Evolutionary conservation across 2,329 filamentous ascomycete species (phyloP), one percentile per base, ranked within the genome.

Genomic region (Sporothrix phasma): DNA sequence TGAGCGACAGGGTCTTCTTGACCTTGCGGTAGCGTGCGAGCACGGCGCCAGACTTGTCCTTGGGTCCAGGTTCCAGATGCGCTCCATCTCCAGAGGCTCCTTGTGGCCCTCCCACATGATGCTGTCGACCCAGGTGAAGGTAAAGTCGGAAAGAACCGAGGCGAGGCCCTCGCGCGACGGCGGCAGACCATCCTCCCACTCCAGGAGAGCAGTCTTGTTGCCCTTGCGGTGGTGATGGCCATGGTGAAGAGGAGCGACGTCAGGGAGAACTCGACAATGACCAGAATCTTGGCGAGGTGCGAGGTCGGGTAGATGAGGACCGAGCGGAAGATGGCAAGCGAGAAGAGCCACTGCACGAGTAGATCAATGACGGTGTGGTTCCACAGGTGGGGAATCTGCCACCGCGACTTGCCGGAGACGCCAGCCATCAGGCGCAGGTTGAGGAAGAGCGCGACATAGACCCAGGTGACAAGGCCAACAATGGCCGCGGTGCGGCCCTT

Each of bases 41-140:
- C 53, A 97, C 86, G 1, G 81, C 78, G 41, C 87, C 88, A 29
- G 94, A 92, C 77, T 97, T 96, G 76, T 97, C 92, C 71, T 86
- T 90, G 39, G 91, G 19, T 90, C 78, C 66, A 99, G 76, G 71
- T 97, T 97, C 94, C 94, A 99, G 3, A 99, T 90, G 73, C 92
- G 87, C 31, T 84, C 76, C 69, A 97, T 83, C 71, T 95, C 91
- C 67, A 95, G 82, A 0, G 92, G 85, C 73, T 90, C 86, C 73
- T 86, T 88, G 80, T 92, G 97, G 15, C 94, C 94, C 69, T 88
- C 86, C 85, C 88, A 92, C 49, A 99, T 87, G 68, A 99, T 88
- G 0, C 87, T 77, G 74, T 97, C 92, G 22, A 97, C 85, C 94
- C 94, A 99, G 22, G 85, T 80, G 73, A 97, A 99, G 2, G 91